Percentiles rank a stretch among this genome's conserved stretches.
These are phyloP conservation scores for Crithidia fasciculata DNA, from an alignment of 208 protist genomes.

Conservation along the genomic window DNA sequence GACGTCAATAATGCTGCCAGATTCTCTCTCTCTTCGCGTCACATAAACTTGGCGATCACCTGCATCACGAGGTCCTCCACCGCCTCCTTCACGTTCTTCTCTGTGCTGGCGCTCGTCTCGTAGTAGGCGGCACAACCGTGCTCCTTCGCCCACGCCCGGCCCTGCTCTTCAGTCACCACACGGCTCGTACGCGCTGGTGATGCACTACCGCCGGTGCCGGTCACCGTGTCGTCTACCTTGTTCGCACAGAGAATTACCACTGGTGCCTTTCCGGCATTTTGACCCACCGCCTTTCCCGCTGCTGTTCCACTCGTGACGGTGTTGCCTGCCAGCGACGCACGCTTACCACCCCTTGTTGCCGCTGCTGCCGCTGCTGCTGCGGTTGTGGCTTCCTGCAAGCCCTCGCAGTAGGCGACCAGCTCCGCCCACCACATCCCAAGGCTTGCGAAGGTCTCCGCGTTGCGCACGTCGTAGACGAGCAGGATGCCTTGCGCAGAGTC, in stretches of 20 bases:
- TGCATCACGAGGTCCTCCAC: slow-evolving; percentile 72
- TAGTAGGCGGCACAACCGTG: slow-evolving; percentile 72
- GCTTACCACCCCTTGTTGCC: slow-evolving; percentile 14
- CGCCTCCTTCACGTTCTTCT: slow-evolving; percentile 48
- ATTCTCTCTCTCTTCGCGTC: neutral
- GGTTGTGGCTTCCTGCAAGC: neutral
- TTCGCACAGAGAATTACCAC: slow-evolving; percentile 70
- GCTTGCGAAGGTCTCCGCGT: slow-evolving; percentile 57
- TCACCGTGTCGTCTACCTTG: slow-evolving; percentile 62
- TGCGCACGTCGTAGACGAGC: slow-evolving; percentile 79
- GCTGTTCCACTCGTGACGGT: slow-evolving; percentile 46
- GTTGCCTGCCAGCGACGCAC: slow-evolving; percentile 5
- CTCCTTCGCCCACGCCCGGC: slow-evolving; percentile 59
- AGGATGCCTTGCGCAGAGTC: slow-evolving; percentile 91
- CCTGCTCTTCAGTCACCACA: slow-evolving; percentile 61
- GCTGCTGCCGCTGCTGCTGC: neutral
- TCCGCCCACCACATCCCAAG: slow-evolving; percentile 81
- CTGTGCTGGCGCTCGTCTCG: slow-evolving; percentile 75
- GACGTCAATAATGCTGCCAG: too few species aligned
- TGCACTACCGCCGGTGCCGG: slow-evolving; percentile 2
- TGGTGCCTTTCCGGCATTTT: slow-evolving; percentile 29
- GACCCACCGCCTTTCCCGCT: slow-evolving; percentile 50
- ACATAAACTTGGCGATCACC: slow-evolving; percentile 67
- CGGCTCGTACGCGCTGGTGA: slow-evolving; percentile 28
- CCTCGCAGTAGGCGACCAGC: slow-evolving; percentile 46